A percentile compares a stretch with the other conserved stretches of the same genome.
These are phyloP conservation scores for Rhynchospora pubera DNA, from an alignment of 176 grass and related monocot species.

Conservation along the genomic window DNA sequence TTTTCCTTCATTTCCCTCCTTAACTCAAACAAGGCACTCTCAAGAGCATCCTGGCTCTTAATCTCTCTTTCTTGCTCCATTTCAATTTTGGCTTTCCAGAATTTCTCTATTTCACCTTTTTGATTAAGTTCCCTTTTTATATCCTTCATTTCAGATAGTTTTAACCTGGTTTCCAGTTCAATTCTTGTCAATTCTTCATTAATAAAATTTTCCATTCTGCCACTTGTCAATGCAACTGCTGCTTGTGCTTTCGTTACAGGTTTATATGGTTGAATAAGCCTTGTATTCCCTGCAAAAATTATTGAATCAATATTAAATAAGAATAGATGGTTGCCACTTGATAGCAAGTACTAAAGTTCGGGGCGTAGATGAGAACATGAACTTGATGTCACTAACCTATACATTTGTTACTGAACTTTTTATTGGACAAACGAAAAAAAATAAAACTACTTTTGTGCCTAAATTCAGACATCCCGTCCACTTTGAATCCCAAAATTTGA, in stretches of 20 bases:
- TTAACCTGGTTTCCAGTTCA: slow-evolving; percentile 52
- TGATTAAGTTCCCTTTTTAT: slow-evolving; percentile 60
- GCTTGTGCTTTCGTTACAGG: slow-evolving; percentile 89
- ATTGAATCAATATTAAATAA: slow-evolving; percentile 20
- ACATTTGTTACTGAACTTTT: neutral
- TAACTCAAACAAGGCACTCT: slow-evolving; percentile 44
- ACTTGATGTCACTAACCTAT: neutral
- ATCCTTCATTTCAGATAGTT: slow-evolving; percentile 56
- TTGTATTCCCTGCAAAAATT: slow-evolving; percentile 73
- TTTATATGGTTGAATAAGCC: slow-evolving; percentile 76
- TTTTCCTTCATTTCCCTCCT: slow-evolving; percentile 36
- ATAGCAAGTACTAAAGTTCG: neutral
- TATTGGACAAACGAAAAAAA: neutral
- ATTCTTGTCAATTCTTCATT: slow-evolving; percentile 54
- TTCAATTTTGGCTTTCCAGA: slow-evolving; percentile 58
- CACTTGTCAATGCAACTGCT: slow-evolving; percentile 68
- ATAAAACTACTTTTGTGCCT: neutral
- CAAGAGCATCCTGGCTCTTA: slow-evolving; percentile 43
- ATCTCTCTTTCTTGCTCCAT: slow-evolving; percentile 32
- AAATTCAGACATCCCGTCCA: neutral
- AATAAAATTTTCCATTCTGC: slow-evolving; percentile 68
- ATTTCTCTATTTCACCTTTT: slow-evolving; percentile 67
- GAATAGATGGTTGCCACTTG: neutral
- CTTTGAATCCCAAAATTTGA: neutral
- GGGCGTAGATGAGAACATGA: neutral